Evolutionary conservation across 257 asterid species (phyloP).

Genomic region (Solanum rostratum): DNA sequence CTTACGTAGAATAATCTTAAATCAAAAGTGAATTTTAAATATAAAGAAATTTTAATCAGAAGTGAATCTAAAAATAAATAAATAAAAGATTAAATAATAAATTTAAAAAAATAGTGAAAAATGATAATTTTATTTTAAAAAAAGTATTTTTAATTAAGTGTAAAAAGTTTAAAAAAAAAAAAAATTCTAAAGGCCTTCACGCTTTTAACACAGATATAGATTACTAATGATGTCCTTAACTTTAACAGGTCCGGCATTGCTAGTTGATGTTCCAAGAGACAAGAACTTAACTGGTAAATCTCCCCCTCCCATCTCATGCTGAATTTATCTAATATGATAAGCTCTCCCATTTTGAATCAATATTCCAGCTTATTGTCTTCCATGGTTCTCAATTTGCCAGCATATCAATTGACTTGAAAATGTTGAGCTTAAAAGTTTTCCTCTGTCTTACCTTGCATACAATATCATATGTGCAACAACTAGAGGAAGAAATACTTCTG

Average conservation of each 20-base stretch:
- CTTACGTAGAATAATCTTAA: no score
- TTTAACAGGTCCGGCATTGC: slow-evolving; percentile 64
- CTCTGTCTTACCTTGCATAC: not conserved
- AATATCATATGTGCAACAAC: not conserved
- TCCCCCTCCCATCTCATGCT: not conserved
- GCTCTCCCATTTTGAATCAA: not conserved
- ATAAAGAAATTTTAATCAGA: no score
- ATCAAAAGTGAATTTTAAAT: no score
- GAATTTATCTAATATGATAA: not conserved
- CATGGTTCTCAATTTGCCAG: not conserved
- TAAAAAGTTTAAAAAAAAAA: no score
- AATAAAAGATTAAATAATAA: no score
- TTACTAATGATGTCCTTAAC: not conserved
- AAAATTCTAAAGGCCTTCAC: no score
- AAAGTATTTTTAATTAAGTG: no score
- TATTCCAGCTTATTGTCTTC: not conserved
- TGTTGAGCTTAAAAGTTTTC: not conserved
- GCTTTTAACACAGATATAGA: no score
- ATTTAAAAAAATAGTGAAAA: no score
- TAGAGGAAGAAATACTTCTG: not conserved
- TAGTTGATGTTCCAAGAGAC: slow-evolving; percentile 88
- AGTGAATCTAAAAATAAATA: no score
- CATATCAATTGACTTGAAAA: not conserved
- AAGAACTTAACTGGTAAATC: slow-evolving; percentile 66
- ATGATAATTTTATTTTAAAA: no score